phyloP scores from a whole-genome alignment of 257 asterid genomes.

The Rubia yunnanensis region DNA sequence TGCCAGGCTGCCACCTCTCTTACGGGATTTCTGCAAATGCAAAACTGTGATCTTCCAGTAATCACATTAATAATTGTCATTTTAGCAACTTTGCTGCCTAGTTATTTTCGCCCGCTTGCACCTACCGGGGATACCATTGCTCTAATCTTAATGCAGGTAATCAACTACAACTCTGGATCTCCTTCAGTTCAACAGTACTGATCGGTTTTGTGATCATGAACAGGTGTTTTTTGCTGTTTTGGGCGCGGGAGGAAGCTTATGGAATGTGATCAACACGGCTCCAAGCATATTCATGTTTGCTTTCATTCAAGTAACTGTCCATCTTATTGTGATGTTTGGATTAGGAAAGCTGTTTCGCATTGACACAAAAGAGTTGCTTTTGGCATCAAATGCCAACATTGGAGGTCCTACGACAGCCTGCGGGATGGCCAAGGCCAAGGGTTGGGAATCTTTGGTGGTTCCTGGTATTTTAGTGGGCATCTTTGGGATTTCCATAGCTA shows the following conservation, averaged over 20 bases:
- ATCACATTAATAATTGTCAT: conserved; percentile 61
- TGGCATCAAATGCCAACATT: conserved; percentile 80
- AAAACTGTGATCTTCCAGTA: conserved; percentile 63
- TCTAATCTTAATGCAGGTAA: conserved; percentile 63
- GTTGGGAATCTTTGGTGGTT: conserved; percentile 63
- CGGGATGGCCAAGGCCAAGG: conserved; percentile 84
- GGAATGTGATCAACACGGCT: conserved; percentile 66
- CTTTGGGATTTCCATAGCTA: conserved; percentile 65
- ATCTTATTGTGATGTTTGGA: conserved; percentile 50
- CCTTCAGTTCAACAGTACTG: not conserved
- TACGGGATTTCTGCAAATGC: conserved; percentile 26
- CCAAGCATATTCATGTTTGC: conserved; percentile 78
- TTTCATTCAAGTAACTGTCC: conserved; percentile 57
- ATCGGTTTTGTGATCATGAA: not conserved
- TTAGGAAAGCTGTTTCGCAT: conserved; percentile 47
- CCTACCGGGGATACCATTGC: conserved; percentile 69
- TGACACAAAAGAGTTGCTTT: conserved; percentile 39
- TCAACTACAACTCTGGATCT: not conserved
- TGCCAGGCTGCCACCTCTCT: conserved; percentile 53
- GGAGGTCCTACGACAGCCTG: conserved; percentile 92
- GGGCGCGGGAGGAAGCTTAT: conserved; percentile 78
- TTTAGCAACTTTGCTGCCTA: conserved; percentile 56
- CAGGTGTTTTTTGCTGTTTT: conserved; percentile 72
- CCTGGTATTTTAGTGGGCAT: conserved; percentile 71
- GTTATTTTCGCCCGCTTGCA: conserved; percentile 49